Conservation (phyloP, 257 asterid species). For the Capsicum rhomboideum region DNA sequence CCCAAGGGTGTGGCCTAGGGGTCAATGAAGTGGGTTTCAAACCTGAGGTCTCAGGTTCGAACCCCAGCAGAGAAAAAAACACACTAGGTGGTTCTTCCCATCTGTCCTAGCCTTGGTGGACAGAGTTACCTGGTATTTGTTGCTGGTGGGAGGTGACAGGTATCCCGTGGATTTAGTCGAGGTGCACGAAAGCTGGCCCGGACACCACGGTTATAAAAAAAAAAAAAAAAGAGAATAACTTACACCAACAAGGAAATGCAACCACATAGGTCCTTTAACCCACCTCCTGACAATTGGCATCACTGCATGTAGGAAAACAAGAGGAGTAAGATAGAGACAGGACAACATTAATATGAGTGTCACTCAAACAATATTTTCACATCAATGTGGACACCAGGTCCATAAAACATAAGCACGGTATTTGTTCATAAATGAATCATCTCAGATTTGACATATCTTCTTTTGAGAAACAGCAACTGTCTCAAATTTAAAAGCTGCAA, state of each 20-base stretch:
- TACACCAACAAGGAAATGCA: slow-evolving; percentile 87
- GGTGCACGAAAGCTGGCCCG: too few relatives aligned
- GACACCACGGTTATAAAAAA: too few relatives aligned
- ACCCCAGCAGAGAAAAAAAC: too few relatives aligned
- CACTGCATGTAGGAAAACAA: slow-evolving; percentile 32
- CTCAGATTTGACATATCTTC: background rate
- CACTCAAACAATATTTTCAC: background rate
- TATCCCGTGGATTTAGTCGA: too few relatives aligned
- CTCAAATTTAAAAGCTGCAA: background rate
- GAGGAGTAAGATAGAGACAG: background rate
- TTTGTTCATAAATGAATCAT: background rate
- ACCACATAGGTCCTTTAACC: slow-evolving; percentile 89
- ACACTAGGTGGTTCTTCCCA: too few relatives aligned
- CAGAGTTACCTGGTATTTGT: too few relatives aligned
- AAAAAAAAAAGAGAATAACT: slow-evolving; percentile 25
- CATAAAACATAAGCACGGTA: background rate
- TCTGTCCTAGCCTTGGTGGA: too few relatives aligned
- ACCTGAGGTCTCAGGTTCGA: too few relatives aligned
- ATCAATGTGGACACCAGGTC: background rate
- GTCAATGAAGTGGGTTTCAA: too few relatives aligned
- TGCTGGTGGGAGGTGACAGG: too few relatives aligned
- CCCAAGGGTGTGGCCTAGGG: too few relatives aligned
- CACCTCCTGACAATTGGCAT: slow-evolving; percentile 74
- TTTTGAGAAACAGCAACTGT: background rate
- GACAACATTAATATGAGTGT: background rate